Base-by-base conservation (phyloP, 2,329 filamentous ascomycete genomes). In the Fusarium tanahbumbuense region DNA sequence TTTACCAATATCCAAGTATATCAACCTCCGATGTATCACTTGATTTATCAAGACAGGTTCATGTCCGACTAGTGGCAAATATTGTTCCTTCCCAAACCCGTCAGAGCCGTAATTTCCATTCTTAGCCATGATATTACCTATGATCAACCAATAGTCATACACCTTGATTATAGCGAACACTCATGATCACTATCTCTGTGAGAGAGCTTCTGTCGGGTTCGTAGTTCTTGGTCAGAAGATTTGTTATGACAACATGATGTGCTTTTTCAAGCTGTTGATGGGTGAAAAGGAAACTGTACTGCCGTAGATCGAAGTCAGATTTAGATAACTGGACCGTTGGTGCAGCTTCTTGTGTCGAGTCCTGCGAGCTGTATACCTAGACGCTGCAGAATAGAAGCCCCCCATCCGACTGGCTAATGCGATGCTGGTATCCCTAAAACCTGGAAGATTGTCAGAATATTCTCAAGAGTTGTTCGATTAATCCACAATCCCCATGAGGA, bases 41-140 rank as follows among this genome's bases (percentile, higher is more conserved):
- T 28, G 9, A 12, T 22, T 13, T 22, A 4, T 2, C 22, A 12
- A 34, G 20, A 3, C 20, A 1, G 9, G 32, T n/a, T 18, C 32
- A 1, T 3, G 4, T 37, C 6, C 5, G n/a, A 11, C 8, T 2
- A 3, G 32, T 3, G 11, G 16, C 16, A 11, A 5, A n/a, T 37
- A 11, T 18, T 5, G 5, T 18, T 18, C 3, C 9, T 37, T 37
- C 3, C 9, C 16, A 5, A 37, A 9, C 16, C 1, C 9, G 16
- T 37, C n/a, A 16, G 16, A 11, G 32, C n/a, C 32, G 8, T 8
- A 34, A 18, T 34, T 28, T 13, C 28, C 6, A 37, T 10, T 11
- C 5, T 5, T 37, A 18, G 9, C 8, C 16, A 18, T 10, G 16
- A 37, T n/a, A 6, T 5, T 37, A 18, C 16, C 32, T 18, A 37